Conservation (phyloP, 176 grass and related monocot species). For the Echinochloa phyllopogon region DNA sequence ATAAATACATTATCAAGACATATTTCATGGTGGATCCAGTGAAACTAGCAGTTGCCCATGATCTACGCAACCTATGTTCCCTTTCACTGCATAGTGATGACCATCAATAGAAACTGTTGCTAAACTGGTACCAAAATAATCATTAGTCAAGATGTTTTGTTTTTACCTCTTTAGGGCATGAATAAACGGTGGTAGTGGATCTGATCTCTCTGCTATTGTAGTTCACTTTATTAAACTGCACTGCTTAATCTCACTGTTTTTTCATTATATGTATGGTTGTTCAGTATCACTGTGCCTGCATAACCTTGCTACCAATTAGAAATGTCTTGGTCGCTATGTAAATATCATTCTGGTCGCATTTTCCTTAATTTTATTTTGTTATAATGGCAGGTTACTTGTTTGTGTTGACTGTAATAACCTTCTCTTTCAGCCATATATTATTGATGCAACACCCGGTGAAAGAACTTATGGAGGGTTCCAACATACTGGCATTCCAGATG, state of each 20-base stretch:
- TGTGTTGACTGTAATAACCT: conserved; percentile 16
- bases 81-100: not conserved
- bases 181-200: not conserved
- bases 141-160: not conserved
- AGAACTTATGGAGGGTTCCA: conserved; percentile 68
- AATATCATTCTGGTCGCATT: not conserved
- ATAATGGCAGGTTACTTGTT: not conserved
- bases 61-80: not conserved
- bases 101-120: not conserved
- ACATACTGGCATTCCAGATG: conserved; percentile 68
- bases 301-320: not conserved
- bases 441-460: conserved; percentile 47
- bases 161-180: not conserved
- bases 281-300: not conserved
- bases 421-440: conserved; percentile 68
- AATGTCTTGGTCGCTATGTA: not conserved
- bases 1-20: too few species aligned
- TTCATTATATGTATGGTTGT: not conserved
- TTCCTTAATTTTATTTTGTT: conserved; percentile 22
- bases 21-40: too few species aligned
- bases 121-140: not conserved
- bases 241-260: not conserved
- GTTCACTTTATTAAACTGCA: not conserved
- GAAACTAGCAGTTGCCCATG: not conserved
- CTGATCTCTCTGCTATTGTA: not conserved